Base-by-base conservation (phyloP, 1,139 yeast species). In the Candida albicans region DNA sequence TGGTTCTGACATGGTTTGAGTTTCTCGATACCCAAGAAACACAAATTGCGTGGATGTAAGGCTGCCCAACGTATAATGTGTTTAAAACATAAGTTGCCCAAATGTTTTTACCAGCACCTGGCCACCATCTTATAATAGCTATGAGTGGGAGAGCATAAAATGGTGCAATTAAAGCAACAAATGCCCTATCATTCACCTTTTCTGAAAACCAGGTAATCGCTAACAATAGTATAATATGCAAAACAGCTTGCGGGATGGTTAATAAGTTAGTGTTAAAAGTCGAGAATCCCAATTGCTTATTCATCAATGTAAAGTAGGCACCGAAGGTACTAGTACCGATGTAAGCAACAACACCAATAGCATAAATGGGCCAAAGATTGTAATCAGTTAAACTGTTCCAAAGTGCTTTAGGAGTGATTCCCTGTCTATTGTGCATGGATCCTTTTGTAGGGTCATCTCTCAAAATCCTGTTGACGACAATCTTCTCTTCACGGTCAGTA, bases 21-120 rank as follows among this genome's bases (percentile, higher is more conserved):
- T 82, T 83, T 41, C 78, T 62, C 1, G 87, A 80, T 41, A 77
- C 73, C 83, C 87, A 80, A 4, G 81, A 66, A 37, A 81, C 82
- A 52, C 75, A 66, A 44, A 82, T 68, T 2, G 86, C 82, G 58
- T 80, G 63, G 34, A 58, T 67, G 45, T 79, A 80, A 0, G 79
- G 79, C 38, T 69, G 70, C 2, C 81, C 82, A 25, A 78, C 57
- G 1, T 74, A 54, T 33, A 81, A 51, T 0, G 82, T 73, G 35
- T 72, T 64, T 22, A 80, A 52, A 1, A 63, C 72, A 63, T 76
- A 82, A 1, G 83, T 74, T 2, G 75, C 77, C 84, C 86, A 79
- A 9, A 65, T 59, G 33, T 68, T 54, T 2, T 60, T 59, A 55
- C 73, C 67, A 5, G 79, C 58, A 1, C 81, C 83, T 0, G 62